Percentiles rank a stretch among this genome's conserved stretches.
Conservation (phyloP, 495 filamentous ascomycete species). For the Xylaria longipes region DNA sequence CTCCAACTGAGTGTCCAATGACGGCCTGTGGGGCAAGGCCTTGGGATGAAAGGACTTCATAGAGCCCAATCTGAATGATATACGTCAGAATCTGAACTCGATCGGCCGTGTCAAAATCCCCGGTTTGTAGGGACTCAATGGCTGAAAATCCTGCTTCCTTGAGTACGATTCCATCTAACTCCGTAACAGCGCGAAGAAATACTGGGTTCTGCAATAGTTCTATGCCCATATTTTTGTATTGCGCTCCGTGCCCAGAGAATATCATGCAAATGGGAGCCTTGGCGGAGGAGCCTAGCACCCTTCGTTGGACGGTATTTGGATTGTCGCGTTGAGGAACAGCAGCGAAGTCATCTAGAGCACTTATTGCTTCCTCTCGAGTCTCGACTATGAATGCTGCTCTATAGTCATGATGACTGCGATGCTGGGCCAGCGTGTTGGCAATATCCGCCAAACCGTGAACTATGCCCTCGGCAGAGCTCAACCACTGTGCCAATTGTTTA, state of each 20-base stretch:
- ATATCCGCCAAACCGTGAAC: slow-evolving; percentile 30
- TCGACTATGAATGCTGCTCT: slow-evolving; percentile 18
- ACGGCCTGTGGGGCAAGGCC: slow-evolving; percentile 42
- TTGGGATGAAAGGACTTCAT: slow-evolving; percentile 37
- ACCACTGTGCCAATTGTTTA: not conserved
- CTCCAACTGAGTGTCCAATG: slow-evolving; percentile 55
- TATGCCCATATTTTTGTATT: slow-evolving; percentile 30
- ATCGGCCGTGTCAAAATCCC: slow-evolving; percentile 34
- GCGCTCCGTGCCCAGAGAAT: slow-evolving; percentile 14
- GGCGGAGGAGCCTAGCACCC: not conserved
- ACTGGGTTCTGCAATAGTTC: slow-evolving; percentile 28
- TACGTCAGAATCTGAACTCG: slow-evolving; percentile 50
- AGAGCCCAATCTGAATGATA: slow-evolving; percentile 47
- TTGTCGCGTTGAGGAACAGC: not conserved
- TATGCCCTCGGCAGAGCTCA: slow-evolving; percentile 17
- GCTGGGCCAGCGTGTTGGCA: slow-evolving; percentile 30
- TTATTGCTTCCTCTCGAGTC: slow-evolving; percentile 30
- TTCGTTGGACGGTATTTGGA: not conserved
- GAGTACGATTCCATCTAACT: not conserved
- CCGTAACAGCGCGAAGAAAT: slow-evolving; percentile 35
- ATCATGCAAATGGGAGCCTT: slow-evolving; percentile 22
- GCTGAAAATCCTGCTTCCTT: slow-evolving; percentile 7
- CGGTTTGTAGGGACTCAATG: not conserved
- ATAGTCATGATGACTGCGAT: slow-evolving; percentile 40
- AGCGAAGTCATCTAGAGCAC: slow-evolving; percentile 3